Base-by-base conservation (phyloP, 768 basidiomycete species). In the Amyloporia xantha region DNA sequence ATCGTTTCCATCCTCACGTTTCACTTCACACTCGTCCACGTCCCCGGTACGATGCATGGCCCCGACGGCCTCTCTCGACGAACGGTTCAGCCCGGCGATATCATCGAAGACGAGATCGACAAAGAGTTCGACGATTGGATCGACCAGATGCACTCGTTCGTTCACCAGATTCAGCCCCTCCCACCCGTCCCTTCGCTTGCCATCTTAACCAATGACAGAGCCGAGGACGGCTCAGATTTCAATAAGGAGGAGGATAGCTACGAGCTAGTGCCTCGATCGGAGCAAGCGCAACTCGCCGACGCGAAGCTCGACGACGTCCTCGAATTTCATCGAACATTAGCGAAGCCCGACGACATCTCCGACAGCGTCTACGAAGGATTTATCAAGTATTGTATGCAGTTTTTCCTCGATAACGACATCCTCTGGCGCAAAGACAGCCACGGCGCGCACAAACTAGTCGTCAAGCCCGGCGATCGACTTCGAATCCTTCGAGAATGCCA, bases 1-100 rank as follows among this genome's bases (percentile, higher is more conserved):
- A 71, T 75, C 27, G 62, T 64, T 0, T 64, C 54, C 0, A 72
- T 76, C 13, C 56, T 67, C 0, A 47, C 71, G 0, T 74, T 70
- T 48, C 51, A 66, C 28, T 70, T 72, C 56, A 54, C 52, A 2
- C 52, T 74, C 1, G 48, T 60, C 0, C 74, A 75, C 42, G 62
- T 75, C 9, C 67, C 70, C 0, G 65, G 52, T 0, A 42, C 47
- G 0, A 4, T 46, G 15, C 51, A 56, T 20, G 59, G 64, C 0
- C 63, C 68, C 0, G 68, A 72, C 47, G 67, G 68, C 0, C 48
- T 71, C 0, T 72, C 65, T 0, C 41, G 66, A 2, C 46, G 55
- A 0, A 41, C 43, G 15, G 30, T 36, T 3, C 36, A 19, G 4
- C 54, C 52, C 20, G 41, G 43, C 1, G 7, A 35, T 2, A 41